Percentiles rank a stretch among this genome's conserved stretches.
These are phyloP conservation scores for Brassica napus DNA, from an alignment of 345 rosid genomes.

Conservation along the genomic window Da-Ae NC_063446.1:67368001-67368500, in stretches of 20 bases:
- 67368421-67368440: slow-evolving; percentile 1
- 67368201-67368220: background rate
- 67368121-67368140: slow-evolving; percentile 85
- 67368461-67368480: slow-evolving; percentile 8
- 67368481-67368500: slow-evolving; percentile 16
- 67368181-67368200: slow-evolving; percentile 74
- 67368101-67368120: slow-evolving; percentile 77
- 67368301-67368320: slow-evolving; percentile 65
- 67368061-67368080: slow-evolving; percentile 73
- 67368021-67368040: slow-evolving; percentile 59
- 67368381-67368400: slow-evolving; percentile 13
- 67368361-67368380: slow-evolving; percentile 57
- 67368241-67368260: slow-evolving; percentile 13
- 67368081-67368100: slow-evolving; percentile 68
- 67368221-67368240: slow-evolving; percentile 8
- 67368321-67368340: slow-evolving; percentile 81
- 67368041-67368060: slow-evolving; percentile 59
- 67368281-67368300: slow-evolving; percentile 84
- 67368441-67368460: slow-evolving; percentile 1
- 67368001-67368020: slow-evolving; percentile 66
- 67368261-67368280: slow-evolving; percentile 75
- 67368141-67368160: slow-evolving; percentile 74
- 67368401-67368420: background rate
- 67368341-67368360: slow-evolving; percentile 93
- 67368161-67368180: slow-evolving; percentile 82